Evolutionary conservation across 2,329 filamentous ascomycete genomes (phyloP), one percentile per base, ranked within the genome.

Genomic region (Colletotrichum sansevieriae): DNA sequence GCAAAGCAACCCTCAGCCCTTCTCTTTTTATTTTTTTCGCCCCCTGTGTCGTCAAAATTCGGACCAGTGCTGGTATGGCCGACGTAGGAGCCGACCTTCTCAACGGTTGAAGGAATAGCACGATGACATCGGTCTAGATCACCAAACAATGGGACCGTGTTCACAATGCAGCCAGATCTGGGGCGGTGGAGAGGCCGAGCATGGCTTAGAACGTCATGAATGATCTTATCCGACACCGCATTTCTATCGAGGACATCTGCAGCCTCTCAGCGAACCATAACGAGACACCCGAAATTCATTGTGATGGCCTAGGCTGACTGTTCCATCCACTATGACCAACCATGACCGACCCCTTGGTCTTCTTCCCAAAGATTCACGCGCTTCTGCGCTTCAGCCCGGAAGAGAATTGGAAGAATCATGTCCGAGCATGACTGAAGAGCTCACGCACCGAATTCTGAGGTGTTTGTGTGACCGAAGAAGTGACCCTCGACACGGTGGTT

Each of bases 191-290:
- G 25, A 52, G 29, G 49, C 15, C 3, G 33, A 10, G 41, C 41
- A 41, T n/a, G 35, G n/a, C 39, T 46, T 47, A 25, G 18, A 54
- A 61, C 66, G 66, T 69, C 66, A 66, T 66, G 55, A 46, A 61
- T 65, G 66, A 69, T 65, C 55, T 33, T 44, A 56, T 52, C 10
- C 35, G 13, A 43, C 35, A 49, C 22, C 6, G 22, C 13, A n/a
- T 20, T 22, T 11, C 35, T 20, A 15, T 37, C 20, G 20, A 39
- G 18, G 20, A 4, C 61, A 41, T 41, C 47, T 49, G 37, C 22
- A 20, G 37, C 41, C 55, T 61, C 47, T 25, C 15, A 18, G 22
- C 49, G 12, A n/a, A 18, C 29, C 29, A 29, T 7, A 29, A 18
- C 12, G 18, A 44, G 7, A 44, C 10, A n/a, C 46, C 46, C 41